These are phyloP conservation scores for Mycogone perniciosa DNA, from an alignment of 2,329 filamentous ascomycete species.

Conservation along the genomic window DNA sequence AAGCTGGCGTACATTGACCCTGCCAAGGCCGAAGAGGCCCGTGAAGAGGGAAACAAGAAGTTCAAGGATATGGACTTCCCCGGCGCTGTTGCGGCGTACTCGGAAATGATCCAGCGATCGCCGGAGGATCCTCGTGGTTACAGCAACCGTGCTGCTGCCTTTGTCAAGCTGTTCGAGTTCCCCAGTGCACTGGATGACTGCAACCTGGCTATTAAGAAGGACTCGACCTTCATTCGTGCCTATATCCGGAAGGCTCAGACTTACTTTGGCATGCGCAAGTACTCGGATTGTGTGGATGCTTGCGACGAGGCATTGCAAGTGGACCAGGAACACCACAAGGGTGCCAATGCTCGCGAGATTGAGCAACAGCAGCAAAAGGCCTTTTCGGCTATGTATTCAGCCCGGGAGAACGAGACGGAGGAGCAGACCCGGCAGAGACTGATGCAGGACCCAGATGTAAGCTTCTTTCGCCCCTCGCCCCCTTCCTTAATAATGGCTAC, in stretches of 20 bases:
- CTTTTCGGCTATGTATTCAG: conserved; percentile 78
- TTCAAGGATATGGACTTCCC: conserved; percentile 98
- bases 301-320: conserved; percentile 74
- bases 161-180: conserved; percentile 95
- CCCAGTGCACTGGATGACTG: conserved; percentile 91
- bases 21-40: conserved; percentile 87
- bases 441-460: conserved; percentile 81
- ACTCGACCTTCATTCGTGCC: conserved; percentile 86
- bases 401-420: conserved; percentile 90
- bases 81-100: conserved; percentile 86
- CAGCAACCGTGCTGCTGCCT: conserved; percentile 93
- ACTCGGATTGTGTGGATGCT: conserved; percentile 87
- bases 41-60: conserved; percentile 89
- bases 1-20: conserved; percentile 82
- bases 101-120: conserved; percentile 93
- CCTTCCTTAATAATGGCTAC: neutral
- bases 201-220: conserved; percentile 82
- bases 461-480: conserved; percentile 25
- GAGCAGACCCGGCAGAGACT: conserved; percentile 91
- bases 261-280: conserved; percentile 96
- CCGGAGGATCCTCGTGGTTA: conserved; percentile 91
- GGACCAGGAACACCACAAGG: conserved; percentile 60
- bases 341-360: conserved; percentile 84
- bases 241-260: conserved; percentile 96
- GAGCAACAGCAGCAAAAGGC: conserved; percentile 93